These are phyloP conservation scores for Cryptococcus sp. DNA, from an alignment of 1,284 basidiomycete species.

Conservation along the genomic window DNA sequence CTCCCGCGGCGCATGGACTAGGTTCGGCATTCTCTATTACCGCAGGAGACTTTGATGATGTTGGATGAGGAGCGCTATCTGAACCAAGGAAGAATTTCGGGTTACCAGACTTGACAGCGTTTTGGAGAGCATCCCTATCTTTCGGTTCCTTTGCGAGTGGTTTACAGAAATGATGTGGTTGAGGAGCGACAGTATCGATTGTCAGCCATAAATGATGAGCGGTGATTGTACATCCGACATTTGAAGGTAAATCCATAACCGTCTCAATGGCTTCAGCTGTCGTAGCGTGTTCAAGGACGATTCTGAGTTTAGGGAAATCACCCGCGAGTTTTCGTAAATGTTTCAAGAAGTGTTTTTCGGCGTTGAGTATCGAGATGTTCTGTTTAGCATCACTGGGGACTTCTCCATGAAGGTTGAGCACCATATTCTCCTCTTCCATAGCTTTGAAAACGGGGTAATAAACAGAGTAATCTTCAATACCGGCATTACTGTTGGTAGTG, in stretches of 20 bases:
- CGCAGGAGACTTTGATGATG: slow-evolving; percentile 66
- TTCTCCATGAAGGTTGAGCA: slow-evolving; percentile 96
- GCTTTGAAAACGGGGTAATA: slow-evolving; percentile 94
- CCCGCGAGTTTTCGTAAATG: slow-evolving; percentile 79
- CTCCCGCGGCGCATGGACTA: slow-evolving; percentile 82
- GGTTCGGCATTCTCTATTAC: slow-evolving; percentile 29
- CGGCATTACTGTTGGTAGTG: slow-evolving; percentile 94
- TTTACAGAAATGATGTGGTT: slow-evolving; percentile 96
- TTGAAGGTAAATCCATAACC: slow-evolving; percentile 73
- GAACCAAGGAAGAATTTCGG: slow-evolving; percentile 97
- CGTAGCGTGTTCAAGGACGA: slow-evolving; percentile 99
- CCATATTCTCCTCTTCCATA: slow-evolving; percentile 90
- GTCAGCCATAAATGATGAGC: slow-evolving; percentile 92
- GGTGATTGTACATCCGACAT: slow-evolving; percentile 95
- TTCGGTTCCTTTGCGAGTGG: slow-evolving; percentile 95
- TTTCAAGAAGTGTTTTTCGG: slow-evolving; percentile 83
- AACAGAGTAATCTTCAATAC: slow-evolving; percentile 91
- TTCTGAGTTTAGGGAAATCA: slow-evolving; percentile 85
- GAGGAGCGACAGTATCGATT: slow-evolving; percentile 96
- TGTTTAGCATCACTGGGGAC: slow-evolving; percentile 82
- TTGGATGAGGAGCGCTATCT: slow-evolving; percentile 91
- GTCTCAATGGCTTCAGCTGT: slow-evolving; percentile 77
- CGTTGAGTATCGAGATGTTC: slow-evolving; percentile 92
- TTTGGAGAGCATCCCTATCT: slow-evolving; percentile 78
- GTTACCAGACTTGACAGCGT: slow-evolving; percentile 79